Base-by-base conservation (phyloP, 306 rosid species). In the Gastrolobium bilobum region DNA sequence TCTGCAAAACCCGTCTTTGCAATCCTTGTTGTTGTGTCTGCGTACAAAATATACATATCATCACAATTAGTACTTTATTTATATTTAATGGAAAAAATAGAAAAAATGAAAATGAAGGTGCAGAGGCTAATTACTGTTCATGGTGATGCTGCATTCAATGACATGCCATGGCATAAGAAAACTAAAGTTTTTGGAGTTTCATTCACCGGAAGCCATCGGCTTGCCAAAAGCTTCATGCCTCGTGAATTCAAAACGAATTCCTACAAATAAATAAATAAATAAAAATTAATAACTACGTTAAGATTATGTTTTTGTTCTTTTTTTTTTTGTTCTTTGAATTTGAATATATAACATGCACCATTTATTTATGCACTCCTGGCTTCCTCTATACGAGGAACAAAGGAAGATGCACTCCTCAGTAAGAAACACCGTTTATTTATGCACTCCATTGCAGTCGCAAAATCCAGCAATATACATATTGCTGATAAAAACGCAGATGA, bases 111-210 rank as follows among this genome's bases (percentile, higher is more conserved):
- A 33, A 60, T 4, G 1, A 70, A 79, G 10, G 5, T 2, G 20
- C 0, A 65, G 26, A 54, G 35, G 5, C 44, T 73, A 4, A 88
- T 63, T 82, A 82, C 99, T 88, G 31, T 85, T 71, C 98, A 96
- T 93, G 65, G 97, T 93, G 87, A 93, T 87, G 86, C 93, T 91
- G 86, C 99, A 91, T 69, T 96, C 99, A n/a, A n/a, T n/a, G n/a
- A n/a, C n/a, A n/a, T n/a, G n/a, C n/a, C 98, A 96, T 90, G 71
- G 86, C 99, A 42, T 96, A 96, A 5, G 69, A 91, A 91, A 10
- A 95, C 80, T 54, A 93, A 73, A 3, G 89, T 96, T 73, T 91
- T 93, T 11, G 97, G 89, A 40, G 62, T 83, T 72, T 78, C 79
- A 11, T 90, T 88, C 56, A 3, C 81, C 0, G 94, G 92, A 67